Percentiles rank a stretch among this genome's conserved stretches.
Evolutionary conservation across 2,329 filamentous ascomycete genomes (phyloP).

Genomic region (Talaromyces sp.): DNA sequence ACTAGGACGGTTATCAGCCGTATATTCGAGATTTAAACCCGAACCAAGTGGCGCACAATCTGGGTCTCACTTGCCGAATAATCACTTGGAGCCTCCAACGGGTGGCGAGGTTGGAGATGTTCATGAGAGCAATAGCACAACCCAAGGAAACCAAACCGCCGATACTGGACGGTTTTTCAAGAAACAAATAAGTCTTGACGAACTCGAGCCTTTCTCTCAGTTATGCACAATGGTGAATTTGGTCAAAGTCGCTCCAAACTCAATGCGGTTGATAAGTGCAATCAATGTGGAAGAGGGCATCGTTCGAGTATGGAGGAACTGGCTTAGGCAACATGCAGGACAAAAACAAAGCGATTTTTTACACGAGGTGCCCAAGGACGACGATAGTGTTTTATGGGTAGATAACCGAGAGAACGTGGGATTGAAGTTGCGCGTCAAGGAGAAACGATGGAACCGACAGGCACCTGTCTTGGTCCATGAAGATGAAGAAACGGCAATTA

Average conservation of each 20-base stretch:
- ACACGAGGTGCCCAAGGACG: slow-evolving; percentile 21
- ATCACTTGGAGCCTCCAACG: slow-evolving; percentile 19
- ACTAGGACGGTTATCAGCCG: slow-evolving; percentile 46
- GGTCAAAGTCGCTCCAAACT: slow-evolving; percentile 59
- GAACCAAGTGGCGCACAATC: slow-evolving; percentile 49
- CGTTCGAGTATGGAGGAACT: slow-evolving; percentile 67
- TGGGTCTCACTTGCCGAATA: background rate
- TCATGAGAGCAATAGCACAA: background rate
- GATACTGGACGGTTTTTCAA: slow-evolving; percentile 36
- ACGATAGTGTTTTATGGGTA: slow-evolving; percentile 61
- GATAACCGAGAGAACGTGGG: slow-evolving; percentile 61
- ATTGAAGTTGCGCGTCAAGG: slow-evolving; percentile 60
- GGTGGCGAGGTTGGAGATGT: slow-evolving; percentile 18
- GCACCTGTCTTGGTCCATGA: slow-evolving; percentile 53
- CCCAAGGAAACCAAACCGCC: background rate
- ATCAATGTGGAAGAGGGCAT: slow-evolving; percentile 65
- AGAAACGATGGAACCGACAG: slow-evolving; percentile 44
- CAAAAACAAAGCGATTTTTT: background rate
- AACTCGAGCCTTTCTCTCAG: slow-evolving; percentile 69
- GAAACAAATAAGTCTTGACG: slow-evolving; percentile 62
- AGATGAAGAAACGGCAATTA: slow-evolving; percentile 63
- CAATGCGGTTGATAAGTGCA: slow-evolving; percentile 60
- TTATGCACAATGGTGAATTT: slow-evolving; percentile 65
- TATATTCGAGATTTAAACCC: slow-evolving; percentile 70
- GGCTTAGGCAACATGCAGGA: slow-evolving; percentile 53